These are phyloP conservation scores for Cyberlindnera saturnus DNA, from an alignment of 805 yeast species.

Conservation along the genomic window DNA sequence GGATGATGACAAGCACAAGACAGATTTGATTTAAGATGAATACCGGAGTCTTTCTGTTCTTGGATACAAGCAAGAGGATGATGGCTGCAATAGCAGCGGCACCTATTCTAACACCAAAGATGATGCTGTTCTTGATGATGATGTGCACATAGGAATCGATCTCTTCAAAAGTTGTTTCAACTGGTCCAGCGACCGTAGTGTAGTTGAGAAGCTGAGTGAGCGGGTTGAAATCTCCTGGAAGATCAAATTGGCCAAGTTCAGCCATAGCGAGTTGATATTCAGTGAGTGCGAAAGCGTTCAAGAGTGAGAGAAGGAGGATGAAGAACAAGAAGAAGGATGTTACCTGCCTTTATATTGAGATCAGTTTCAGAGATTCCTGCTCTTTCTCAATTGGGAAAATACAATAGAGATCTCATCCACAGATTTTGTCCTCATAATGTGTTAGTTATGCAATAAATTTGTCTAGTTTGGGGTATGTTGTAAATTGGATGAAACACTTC, in stretches of 20 bases:
- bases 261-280: slow-evolving; percentile 2
- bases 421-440: no score
- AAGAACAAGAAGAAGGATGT: not conserved
- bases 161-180: slow-evolving; percentile 33
- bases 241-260: not conserved
- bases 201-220: slow-evolving; percentile 29
- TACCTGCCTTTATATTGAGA: not conserved
- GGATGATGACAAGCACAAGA: slow-evolving; percentile 48
- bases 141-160: slow-evolving; percentile 33
- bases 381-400: slow-evolving; percentile 6
- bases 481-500: not conserved
- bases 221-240: slow-evolving; percentile 20
- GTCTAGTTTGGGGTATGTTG: not conserved
- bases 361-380: not conserved
- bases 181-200: slow-evolving; percentile 37
- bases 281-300: not conserved
- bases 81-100: slow-evolving; percentile 42
- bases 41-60: slow-evolving; percentile 56
- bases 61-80: slow-evolving; percentile 42
- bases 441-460: not conserved
- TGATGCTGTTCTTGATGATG: slow-evolving; percentile 33
- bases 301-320: not conserved
- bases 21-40: slow-evolving; percentile 67
- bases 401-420: slow-evolving; percentile 2
- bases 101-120: slow-evolving; percentile 57